Base-by-base conservation (phyloP, 352 stramenopile species). In the Phytopythium boreale region DNA sequence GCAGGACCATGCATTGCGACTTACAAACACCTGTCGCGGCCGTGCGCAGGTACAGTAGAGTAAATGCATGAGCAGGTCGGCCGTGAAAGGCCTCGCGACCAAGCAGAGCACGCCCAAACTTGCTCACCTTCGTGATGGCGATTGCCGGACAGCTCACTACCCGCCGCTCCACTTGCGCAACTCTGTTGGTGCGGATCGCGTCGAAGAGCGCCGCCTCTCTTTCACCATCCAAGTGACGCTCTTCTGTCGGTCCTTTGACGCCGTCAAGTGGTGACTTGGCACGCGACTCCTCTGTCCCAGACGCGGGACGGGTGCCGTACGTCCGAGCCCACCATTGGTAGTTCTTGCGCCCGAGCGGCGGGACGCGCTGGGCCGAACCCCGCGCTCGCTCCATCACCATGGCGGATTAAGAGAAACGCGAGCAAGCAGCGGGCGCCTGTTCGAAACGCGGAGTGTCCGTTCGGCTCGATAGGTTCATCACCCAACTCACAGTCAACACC, bases 81-180 rank as follows among this genome's bases (percentile, higher is more conserved):
- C 22, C 24, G 22, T 17, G 22, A 31, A 15, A 55, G 15, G 10
- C 22, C 6, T 55, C 5, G 22, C 34, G 47, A 15, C 12, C 14
- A 8, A 29, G 2, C 2, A 29, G 1, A 7, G 34, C 20, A 31
- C 17, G 22, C 6, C 4, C 22, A 15, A 10, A 8, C 4, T 17
- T 11, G n/a, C 46, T 24, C 53, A 86, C 75, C 73, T 86, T 86
- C 31, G 66, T 71, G 73, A 77, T 70, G 29, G 73, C 55, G 56
- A 67, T 62, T n/a, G 70, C 55, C 3, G 77, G 73, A 29, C 74
- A 61, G n/a, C 53, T n/a, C 36, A 56, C 43, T 24, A 84, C 57
- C 26, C 68, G 59, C 19, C 49, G 47, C 56, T 69, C 55, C 39
- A 82, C 72, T 17, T 52, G 56, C 14, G 74, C 62, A 17, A 74